Conservation (phyloP, 2,329 filamentous ascomycete species). For the Cyclaneusma minus region DNA sequence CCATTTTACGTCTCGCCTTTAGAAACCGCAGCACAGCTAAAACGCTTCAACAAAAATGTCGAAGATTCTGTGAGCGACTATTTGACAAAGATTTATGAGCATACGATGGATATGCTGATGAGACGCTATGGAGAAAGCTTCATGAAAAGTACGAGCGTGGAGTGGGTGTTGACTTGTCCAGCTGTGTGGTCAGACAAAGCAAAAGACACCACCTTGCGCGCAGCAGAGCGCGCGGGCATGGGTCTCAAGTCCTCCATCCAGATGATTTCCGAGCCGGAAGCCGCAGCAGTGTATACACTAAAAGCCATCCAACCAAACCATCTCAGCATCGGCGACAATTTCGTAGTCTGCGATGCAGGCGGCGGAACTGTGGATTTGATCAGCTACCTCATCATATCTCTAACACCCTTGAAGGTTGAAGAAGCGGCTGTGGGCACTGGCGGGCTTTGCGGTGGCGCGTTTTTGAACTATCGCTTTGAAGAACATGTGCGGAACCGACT, state of each 20-base stretch:
- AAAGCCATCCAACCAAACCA: conserved; percentile 68
- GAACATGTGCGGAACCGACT: conserved; percentile 57
- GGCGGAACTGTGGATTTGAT: conserved; percentile 59
- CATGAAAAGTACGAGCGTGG: conserved; percentile 56
- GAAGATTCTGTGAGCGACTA: conserved; percentile 70
- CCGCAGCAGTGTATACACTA: conserved; percentile 64
- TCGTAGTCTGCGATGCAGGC: conserved; percentile 39
- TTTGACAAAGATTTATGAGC: conserved; percentile 57
- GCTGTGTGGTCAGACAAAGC: conserved; percentile 76
- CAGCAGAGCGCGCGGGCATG: conserved; percentile 67
- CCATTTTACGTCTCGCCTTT: conserved; percentile 67
- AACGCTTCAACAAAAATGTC: conserved; percentile 59
- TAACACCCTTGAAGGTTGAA: conserved; percentile 57
- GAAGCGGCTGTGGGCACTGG: conserved; percentile 70
- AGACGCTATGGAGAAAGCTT: conserved; percentile 64
- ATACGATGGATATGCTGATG: conserved; percentile 65
- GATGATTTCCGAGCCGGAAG: conserved; percentile 70
- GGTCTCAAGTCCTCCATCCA: conserved; percentile 53
- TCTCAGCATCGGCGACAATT: conserved; percentile 48
- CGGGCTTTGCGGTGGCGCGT: conserved; percentile 62
- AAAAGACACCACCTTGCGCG: conserved; percentile 69
- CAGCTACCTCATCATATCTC: conserved; percentile 63
- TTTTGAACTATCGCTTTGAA: conserved; percentile 68
- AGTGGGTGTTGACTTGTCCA: conserved; percentile 69
- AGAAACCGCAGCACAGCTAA: conserved; percentile 63